phyloP scores from a whole-genome alignment of 345 rosid genomes.

The Hibiscus mutabilis region DNA sequence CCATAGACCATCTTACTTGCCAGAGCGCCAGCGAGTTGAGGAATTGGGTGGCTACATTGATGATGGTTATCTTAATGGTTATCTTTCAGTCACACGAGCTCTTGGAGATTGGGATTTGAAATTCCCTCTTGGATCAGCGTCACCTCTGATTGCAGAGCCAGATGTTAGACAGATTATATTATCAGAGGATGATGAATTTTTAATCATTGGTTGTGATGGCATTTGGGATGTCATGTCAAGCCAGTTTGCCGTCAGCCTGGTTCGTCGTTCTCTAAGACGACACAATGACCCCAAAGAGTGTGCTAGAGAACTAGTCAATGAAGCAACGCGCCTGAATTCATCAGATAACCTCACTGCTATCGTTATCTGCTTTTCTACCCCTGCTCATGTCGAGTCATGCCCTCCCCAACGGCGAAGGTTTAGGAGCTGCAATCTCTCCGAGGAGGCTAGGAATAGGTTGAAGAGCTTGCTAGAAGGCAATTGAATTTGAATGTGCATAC shows the following conservation, averaged over 20 bases:
- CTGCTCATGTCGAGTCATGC: slow-evolving; percentile 22
- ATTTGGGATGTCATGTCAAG: slow-evolving; percentile 83
- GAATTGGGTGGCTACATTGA: slow-evolving; percentile 40
- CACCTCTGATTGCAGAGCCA: slow-evolving; percentile 80
- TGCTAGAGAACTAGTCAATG: slow-evolving; percentile 51
- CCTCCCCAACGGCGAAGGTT: slow-evolving; percentile 40
- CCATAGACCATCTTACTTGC: slow-evolving; percentile 54
- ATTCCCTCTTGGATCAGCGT: slow-evolving; percentile 46
- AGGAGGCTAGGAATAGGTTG: slow-evolving; percentile 49
- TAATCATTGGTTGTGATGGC: slow-evolving; percentile 84
- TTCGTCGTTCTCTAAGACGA: slow-evolving; percentile 49
- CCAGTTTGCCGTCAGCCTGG: slow-evolving; percentile 67
- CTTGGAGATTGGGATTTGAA: slow-evolving; percentile 91
- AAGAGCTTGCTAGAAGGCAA: slow-evolving; percentile 52
- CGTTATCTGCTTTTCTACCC: slow-evolving; percentile 40
- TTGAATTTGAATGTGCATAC: slow-evolving; percentile 44
- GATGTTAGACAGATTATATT: slow-evolving; percentile 45
- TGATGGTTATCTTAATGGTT: slow-evolving; percentile 51
- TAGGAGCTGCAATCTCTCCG: slow-evolving; percentile 35
- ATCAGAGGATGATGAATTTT: slow-evolving; percentile 76
- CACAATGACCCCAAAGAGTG: slow-evolving; percentile 52
- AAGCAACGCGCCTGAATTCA: slow-evolving; percentile 46
- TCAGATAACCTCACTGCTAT: slow-evolving; percentile 51
- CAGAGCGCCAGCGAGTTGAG: slow-evolving; percentile 68
- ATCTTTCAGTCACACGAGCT: slow-evolving; percentile 65